These are phyloP conservation scores for Gracilariopsis chorda DNA, from an alignment of 23 red algal species.

Conservation along the genomic window DNA sequence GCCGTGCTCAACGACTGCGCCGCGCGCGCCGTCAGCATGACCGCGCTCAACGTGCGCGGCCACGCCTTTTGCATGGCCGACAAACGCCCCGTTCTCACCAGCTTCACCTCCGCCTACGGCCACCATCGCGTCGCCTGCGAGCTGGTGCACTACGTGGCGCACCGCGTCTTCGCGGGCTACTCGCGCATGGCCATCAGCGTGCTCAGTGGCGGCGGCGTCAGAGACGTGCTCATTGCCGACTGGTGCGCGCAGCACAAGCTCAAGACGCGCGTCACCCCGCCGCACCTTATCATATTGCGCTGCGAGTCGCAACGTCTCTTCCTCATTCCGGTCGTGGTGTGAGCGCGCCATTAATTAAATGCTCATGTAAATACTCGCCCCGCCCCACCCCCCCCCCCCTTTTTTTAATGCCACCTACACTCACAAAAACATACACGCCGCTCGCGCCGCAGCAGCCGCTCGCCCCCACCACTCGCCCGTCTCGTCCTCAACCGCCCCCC, in stretches of 20 bases:
- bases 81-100: conserved; percentile 15
- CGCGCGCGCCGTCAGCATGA: conserved; percentile 22
- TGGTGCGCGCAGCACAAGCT: conserved; percentile 34
- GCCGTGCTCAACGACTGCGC: conserved; percentile 14
- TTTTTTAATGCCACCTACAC: not conserved
- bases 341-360: too few relatives aligned
- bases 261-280: conserved; percentile 27
- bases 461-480: not conserved
- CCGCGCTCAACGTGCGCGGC: conserved; percentile 34
- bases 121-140: conserved; percentile 25
- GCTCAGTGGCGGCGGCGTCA: conserved; percentile 45
- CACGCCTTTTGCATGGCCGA: conserved; percentile 12
- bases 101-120: conserved; percentile 27
- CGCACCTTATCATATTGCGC: conserved; percentile 14
- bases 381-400: too few relatives aligned
- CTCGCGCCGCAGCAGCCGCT: not conserved
- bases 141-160: conserved; percentile 20
- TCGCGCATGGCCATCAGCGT: conserved; percentile 21
- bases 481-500: not conserved
- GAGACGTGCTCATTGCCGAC: conserved; percentile 56
- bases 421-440: not conserved
- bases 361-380: too few relatives aligned
- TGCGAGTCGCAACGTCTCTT: conserved; percentile 1
- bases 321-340: not conserved
- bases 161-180: not conserved